Evolutionary conservation across 2,329 filamentous ascomycete genomes (phyloP).

Genomic region (Cadophora gregata): DNA sequence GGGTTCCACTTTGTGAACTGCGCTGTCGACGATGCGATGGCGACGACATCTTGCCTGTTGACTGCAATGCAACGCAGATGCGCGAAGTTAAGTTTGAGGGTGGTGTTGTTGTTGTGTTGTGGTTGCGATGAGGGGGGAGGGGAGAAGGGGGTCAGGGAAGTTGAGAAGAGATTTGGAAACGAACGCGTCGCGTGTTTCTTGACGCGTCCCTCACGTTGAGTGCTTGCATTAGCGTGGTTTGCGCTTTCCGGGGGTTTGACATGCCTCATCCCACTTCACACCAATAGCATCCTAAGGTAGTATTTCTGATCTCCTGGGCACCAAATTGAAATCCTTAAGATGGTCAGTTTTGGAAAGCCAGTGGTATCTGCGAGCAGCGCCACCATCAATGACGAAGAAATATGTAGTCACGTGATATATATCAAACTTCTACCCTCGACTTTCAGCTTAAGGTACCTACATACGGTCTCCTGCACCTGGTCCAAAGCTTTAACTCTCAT

Average conservation of each 20-base stretch:
- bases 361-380: too few species aligned
- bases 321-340: too few species aligned
- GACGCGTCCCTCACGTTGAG: slow-evolving; percentile 14
- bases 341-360: too few species aligned
- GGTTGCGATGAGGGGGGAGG: not conserved
- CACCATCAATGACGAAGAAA: too few species aligned
- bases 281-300: too few species aligned
- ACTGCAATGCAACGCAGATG: slow-evolving; percentile 3
- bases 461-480: too few species aligned
- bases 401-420: too few species aligned
- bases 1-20: slow-evolving; percentile 60
- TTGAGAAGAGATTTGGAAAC: slow-evolving; percentile 9
- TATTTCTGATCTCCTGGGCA: too few species aligned
- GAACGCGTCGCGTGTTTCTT: slow-evolving; percentile 2
- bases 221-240: slow-evolving; percentile 5
- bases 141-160: slow-evolving; percentile 2
- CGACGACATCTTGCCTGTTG: slow-evolving; percentile 63
- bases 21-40: slow-evolving; percentile 62
- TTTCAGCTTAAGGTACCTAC: too few species aligned
- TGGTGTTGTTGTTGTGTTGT: not conserved
- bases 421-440: too few species aligned
- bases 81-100: not conserved
- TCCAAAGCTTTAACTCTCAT: too few species aligned
- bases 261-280: slow-evolving; percentile 31
- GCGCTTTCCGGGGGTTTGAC: not conserved